Conservation (phyloP, 1,284 basidiomycete species). For the Boletus smithii region DNA sequence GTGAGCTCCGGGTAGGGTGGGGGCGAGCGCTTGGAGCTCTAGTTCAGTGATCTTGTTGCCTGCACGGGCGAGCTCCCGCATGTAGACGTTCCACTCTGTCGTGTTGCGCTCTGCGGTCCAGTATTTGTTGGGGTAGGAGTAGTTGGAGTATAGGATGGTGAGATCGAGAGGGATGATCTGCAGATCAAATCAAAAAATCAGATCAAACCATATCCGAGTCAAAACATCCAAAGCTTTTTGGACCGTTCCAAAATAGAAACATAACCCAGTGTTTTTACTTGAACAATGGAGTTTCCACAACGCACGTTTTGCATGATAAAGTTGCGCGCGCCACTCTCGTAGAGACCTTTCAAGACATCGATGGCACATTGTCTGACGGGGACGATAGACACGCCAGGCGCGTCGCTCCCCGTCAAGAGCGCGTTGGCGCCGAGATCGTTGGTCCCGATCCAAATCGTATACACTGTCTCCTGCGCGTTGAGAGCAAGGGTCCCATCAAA, state of each 20-base stretch:
- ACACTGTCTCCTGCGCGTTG: constrained; percentile 39
- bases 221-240: too few relatives aligned
- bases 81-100: constrained; percentile 48
- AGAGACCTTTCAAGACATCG: constrained; percentile 39
- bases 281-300: too few relatives aligned
- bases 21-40: constrained; percentile 40
- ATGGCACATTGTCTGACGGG: constrained; percentile 42
- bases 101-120: constrained; percentile 46
- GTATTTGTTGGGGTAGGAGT: constrained; percentile 42
- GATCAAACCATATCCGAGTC: too few relatives aligned
- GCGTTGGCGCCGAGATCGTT: constrained; percentile 43
- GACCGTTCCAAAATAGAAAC: too few relatives aligned
- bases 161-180: constrained; percentile 50
- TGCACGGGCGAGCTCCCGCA: constrained; percentile 42
- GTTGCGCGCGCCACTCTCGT: constrained; percentile 43
- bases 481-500: constrained; percentile 26
- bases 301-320: constrained; percentile 46
- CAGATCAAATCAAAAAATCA: background rate
- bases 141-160: constrained; percentile 40
- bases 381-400: constrained; percentile 40
- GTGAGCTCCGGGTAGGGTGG: constrained; percentile 34
- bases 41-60: constrained; percentile 44
- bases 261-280: too few relatives aligned
- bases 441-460: constrained; percentile 51
- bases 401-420: constrained; percentile 38